Percentiles rank a stretch among this genome's conserved stretches.
phyloP scores from a whole-genome alignment of 31 red algal genomes.

The Asparagopsis taxiformis region DNA sequence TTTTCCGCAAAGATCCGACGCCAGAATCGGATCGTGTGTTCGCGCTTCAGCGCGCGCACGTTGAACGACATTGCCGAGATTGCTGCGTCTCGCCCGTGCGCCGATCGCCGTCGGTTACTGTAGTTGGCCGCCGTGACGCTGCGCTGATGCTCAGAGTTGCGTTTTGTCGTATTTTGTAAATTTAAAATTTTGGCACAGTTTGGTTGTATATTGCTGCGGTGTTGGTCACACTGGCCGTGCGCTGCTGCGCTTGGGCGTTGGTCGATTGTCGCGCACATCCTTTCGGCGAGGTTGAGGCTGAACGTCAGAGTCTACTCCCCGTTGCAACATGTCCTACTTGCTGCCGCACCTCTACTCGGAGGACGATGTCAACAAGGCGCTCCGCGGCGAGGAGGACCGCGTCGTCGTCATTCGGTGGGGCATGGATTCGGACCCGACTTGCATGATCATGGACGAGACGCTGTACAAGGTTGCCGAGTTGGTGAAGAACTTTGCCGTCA shows the following conservation, averaged over 20 bases:
- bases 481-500: conserved; percentile 95
- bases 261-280: too few relatives aligned
- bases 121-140: too few relatives aligned
- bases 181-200: too few relatives aligned
- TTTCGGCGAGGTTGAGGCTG: too few relatives aligned
- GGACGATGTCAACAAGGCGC: conserved; percentile 70
- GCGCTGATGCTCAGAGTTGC: too few relatives aligned
- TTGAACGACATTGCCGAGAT: conserved; percentile 33
- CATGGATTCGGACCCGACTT: conserved; percentile 85
- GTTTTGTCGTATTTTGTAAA: too few relatives aligned
- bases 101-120: too few relatives aligned
- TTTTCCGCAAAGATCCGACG: conserved; percentile 16
- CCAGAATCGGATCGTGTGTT: conserved; percentile 37
- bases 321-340: conserved; percentile 84
- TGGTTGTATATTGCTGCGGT: too few relatives aligned
- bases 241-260: too few relatives aligned
- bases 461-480: conserved; percentile 90
- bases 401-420: conserved; percentile 89
- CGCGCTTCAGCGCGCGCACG: conserved; percentile 53
- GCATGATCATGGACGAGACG: conserved; percentile 96
- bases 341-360: conserved; percentile 79
- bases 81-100: too few relatives aligned
- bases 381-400: conserved; percentile 74
- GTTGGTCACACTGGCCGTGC: too few relatives aligned
- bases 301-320: too few relatives aligned